These are phyloP conservation scores for Clonostachys solani DNA, from an alignment of 2,329 filamentous ascomycete species.

Conservation along the genomic window DNA sequence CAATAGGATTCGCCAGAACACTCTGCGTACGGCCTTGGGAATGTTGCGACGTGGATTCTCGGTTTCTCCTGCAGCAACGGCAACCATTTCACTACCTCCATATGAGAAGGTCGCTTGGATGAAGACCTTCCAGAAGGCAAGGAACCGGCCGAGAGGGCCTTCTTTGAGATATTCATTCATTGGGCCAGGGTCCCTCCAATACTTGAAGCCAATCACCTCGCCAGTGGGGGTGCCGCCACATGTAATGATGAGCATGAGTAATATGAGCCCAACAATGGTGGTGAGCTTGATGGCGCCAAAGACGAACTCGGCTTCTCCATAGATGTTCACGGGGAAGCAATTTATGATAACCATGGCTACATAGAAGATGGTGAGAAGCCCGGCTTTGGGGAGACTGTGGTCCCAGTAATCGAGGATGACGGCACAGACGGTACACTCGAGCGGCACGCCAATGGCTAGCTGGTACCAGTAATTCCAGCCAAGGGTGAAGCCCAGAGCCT, in stretches of 20 bases:
- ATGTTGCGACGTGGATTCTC: constrained; percentile 26
- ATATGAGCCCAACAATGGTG: constrained; percentile 42
- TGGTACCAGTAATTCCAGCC: constrained; percentile 50
- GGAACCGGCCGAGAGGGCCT: constrained; percentile 31
- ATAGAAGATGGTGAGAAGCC: constrained; percentile 29
- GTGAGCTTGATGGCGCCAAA: constrained; percentile 44
- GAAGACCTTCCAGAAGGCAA: constrained; percentile 38
- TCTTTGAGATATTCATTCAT: constrained; percentile 33
- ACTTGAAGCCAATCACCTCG: constrained; percentile 38
- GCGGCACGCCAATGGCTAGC: constrained; percentile 42
- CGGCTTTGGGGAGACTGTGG: constrained; percentile 15
- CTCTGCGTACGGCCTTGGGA: constrained; percentile 22
- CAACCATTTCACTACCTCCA: constrained; percentile 33
- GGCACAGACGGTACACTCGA: constrained; percentile 40
- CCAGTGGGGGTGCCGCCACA: constrained; percentile 37
- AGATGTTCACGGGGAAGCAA: constrained; percentile 34
- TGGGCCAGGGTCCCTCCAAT: constrained; percentile 36
- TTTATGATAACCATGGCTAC: constrained; percentile 29
- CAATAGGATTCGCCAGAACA: constrained; percentile 26
- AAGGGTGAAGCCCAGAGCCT: constrained; percentile 40
- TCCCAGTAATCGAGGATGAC: constrained; percentile 41
- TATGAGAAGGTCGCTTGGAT: constrained; percentile 43
- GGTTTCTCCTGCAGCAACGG: constrained; percentile 29
- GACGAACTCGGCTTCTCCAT: constrained; percentile 49
- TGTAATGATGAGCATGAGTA: constrained; percentile 44